Base-by-base conservation (phyloP, 1,284 basidiomycete genomes). In the Leccinum colubrinum region DNA sequence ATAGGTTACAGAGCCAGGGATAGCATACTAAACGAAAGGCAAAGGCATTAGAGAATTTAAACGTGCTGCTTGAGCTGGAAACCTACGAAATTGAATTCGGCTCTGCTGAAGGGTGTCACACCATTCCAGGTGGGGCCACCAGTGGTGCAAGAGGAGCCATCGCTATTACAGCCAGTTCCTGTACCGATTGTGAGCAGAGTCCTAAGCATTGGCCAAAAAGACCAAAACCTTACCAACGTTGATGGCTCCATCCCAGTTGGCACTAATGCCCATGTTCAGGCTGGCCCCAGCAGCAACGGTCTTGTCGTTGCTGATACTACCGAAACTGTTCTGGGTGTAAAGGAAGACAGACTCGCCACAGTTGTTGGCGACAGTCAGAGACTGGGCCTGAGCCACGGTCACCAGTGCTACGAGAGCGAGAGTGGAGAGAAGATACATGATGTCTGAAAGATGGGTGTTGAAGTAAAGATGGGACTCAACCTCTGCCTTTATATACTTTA, bases 61-160 rank as follows among this genome's bases (percentile, higher is more conserved):
- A 27, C 7, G 12, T 14, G 12, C 12, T 9, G 3, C 12, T 15
- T 3, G 22, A 12, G 14, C 11, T 30, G 6, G 15, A 22, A 39
- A 39, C 60, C 35, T 53, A 72, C 68, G 37, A 69, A 71, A 60
- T 71, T 74, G 63, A 75, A 75, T 55, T 74, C 72, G 14, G 72
- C 74, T 20, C 74, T 70, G 58, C 72, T 75, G 62, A 75, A 76
- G 1, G 74, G 72, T 3, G 70, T 74, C 20, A 35, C 56, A 56
- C 74, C 74, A 33, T 72, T 20, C 74, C 72, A 76, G 43, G 66
- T 68, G 17, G 72, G 72, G 2, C 74, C 73, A 37, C 73, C 73
- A 1, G 73, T 77, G 12, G 72, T 66, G 62, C 75, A 74, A n/a
- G 46, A 22, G 17, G 66, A 61, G 14, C 63, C 66, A 1, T 55